A percentile compares a stretch with the other conserved stretches of the same genome.
Conservation (phyloP, 148 eudicot species). For the Rhododendron simsii region DNA sequence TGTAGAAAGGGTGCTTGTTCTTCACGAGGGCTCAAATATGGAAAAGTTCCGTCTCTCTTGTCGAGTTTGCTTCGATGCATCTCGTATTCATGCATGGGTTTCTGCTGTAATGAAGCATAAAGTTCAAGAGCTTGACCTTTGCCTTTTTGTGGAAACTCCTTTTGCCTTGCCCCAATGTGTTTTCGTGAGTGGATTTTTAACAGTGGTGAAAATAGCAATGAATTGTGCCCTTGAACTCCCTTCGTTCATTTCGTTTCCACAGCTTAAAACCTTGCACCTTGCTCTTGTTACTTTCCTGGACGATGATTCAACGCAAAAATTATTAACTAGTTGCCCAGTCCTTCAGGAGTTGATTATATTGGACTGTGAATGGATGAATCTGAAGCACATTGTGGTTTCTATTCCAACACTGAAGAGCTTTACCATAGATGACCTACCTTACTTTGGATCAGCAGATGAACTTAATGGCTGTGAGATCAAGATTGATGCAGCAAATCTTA, state of each 20-base stretch:
- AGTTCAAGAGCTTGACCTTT: slow-evolving; percentile 49
- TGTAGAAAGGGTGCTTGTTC: slow-evolving; percentile 39
- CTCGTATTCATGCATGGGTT: slow-evolving; percentile 44
- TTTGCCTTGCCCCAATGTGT: slow-evolving; percentile 35
- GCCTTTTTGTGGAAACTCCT: slow-evolving; percentile 32
- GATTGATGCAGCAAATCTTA: slow-evolving; percentile 36
- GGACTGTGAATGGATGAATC: slow-evolving; percentile 45
- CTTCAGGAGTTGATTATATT: slow-evolving; percentile 43
- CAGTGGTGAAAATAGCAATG: slow-evolving; percentile 36
- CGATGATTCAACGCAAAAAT: slow-evolving; percentile 30
- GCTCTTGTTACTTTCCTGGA: slow-evolving; percentile 35
- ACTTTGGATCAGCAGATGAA: slow-evolving; percentile 30
- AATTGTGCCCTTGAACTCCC: slow-evolving; percentile 41
- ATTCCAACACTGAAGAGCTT: slow-evolving; percentile 38
- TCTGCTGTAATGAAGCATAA: slow-evolving; percentile 34
- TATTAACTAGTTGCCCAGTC: slow-evolving; percentile 36
- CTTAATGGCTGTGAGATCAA: slow-evolving; percentile 34
- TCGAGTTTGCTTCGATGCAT: slow-evolving; percentile 43
- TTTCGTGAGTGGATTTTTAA: slow-evolving; percentile 23
- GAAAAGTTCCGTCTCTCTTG: slow-evolving; percentile 46
- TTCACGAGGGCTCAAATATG: slow-evolving; percentile 26
- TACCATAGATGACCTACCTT: slow-evolving; percentile 37
- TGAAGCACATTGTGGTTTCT: slow-evolving; percentile 29
- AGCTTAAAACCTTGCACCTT: slow-evolving; percentile 37
- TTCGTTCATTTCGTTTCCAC: slow-evolving; percentile 26